Evolutionary conservation across 2,329 filamentous ascomycete genomes (phyloP).

Genomic region (Cladosporium sp.): DNA sequence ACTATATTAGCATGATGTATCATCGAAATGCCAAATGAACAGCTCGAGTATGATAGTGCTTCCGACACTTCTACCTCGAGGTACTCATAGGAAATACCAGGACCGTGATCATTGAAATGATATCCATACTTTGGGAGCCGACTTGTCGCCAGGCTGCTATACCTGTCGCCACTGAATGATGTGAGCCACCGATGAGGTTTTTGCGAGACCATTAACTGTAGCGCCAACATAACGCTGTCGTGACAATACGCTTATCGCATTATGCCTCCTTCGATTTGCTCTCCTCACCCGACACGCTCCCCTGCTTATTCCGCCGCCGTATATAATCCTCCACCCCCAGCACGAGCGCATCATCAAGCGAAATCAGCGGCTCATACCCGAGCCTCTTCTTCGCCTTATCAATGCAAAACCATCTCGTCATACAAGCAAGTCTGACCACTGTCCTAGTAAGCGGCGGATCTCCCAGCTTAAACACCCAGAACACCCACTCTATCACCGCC

Average conservation of each 20-base stretch:
- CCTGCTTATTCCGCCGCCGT: neutral
- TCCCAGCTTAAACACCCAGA: neutral
- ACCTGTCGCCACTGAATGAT: no score
- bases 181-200: no score
- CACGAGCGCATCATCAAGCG: neutral
- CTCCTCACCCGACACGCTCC: neutral
- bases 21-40: neutral
- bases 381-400: neutral
- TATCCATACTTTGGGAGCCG: no score
- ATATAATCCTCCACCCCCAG: neutral
- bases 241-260: no score
- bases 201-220: no score
- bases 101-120: no score
- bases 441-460: neutral
- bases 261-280: neutral
- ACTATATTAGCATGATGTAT: neutral
- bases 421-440: neutral
- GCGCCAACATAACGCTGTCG: no score
- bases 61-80: no score
- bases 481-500: neutral
- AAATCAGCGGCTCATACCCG: neutral
- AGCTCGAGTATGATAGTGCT: no score
- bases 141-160: no score
- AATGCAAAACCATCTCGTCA: neutral
- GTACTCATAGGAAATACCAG: no score